These are phyloP conservation scores for Leccinum obscurum DNA, from an alignment of 768 basidiomycete species.

Conservation along the genomic window DNA sequence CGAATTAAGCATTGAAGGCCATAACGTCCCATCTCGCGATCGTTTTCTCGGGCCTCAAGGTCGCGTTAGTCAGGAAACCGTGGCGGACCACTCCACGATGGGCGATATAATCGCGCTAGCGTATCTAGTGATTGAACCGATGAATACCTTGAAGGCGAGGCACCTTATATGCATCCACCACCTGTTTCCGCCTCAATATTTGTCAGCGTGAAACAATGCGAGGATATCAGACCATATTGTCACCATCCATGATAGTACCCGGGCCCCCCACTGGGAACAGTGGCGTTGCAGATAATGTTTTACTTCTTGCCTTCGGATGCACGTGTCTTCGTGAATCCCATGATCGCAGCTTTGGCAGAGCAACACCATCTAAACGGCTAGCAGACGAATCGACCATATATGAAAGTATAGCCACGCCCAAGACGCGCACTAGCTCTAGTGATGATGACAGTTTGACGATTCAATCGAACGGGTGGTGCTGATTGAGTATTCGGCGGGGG, in stretches of 20 bases:
- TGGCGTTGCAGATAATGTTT: constrained; percentile 83
- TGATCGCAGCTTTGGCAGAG: constrained; percentile 89
- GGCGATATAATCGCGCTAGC: constrained; percentile 89
- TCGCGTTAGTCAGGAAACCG: constrained; percentile 79
- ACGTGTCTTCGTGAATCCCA: constrained; percentile 71
- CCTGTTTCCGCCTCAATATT: constrained; percentile 63
- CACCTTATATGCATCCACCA: constrained; percentile 89
- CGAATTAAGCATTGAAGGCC: no score
- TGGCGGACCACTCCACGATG: constrained; percentile 80
- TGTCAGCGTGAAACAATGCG: background rate
- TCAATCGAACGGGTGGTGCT: constrained; percentile 71
- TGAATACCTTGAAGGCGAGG: background rate
- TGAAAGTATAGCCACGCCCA: constrained; percentile 74
- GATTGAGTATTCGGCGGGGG: constrained; percentile 69
- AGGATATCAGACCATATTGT: constrained; percentile 56
- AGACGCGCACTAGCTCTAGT: constrained; percentile 80
- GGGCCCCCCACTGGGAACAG: constrained; percentile 78
- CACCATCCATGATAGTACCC: constrained; percentile 80
- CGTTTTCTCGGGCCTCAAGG: constrained; percentile 79
- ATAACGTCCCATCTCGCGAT: constrained; percentile 67
- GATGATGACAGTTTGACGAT: constrained; percentile 71
- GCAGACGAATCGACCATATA: constrained; percentile 57
- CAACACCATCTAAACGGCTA: constrained; percentile 66
- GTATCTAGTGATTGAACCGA: no score
- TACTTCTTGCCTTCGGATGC: constrained; percentile 91